Evolutionary conservation across 441 rosid genomes (phyloP), one percentile per base, ranked within the genome.

Genomic region (Adansonia gregorii): DNA sequence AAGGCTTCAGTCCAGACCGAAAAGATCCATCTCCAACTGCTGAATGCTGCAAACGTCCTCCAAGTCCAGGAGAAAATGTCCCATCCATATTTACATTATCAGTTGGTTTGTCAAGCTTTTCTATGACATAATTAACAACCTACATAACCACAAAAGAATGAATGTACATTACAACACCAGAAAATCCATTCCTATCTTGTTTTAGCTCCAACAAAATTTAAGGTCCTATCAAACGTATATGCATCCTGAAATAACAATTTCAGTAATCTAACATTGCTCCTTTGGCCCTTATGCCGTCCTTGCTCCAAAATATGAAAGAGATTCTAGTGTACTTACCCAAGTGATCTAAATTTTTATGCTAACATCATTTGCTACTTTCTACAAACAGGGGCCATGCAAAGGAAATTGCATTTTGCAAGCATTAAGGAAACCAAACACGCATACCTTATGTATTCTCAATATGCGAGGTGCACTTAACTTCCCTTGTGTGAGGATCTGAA

Each of bases 401-500:
- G n/a, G 69, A 59, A 59, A 56, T 68, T 45, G 39, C 31, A n/a
- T 61, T 64, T 54, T 65, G 6, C 56, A 31, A 8, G 27, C 3
- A 4, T 48, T 74, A 73, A 68, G 31, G 31, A 60, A 67, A 72
- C 17, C 17, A 74, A 73, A 71, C 86, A 35, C 12, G 27, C 63
- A 85, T 79, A 97, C 99, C 88, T 97, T 97, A 79, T 93, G 98
- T 84, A 97, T 89, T 87, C 97, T 91, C 89, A 97, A 84, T 85
- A 97, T 97, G 65, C 98, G 91, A 54, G 98, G 98, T 61, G 99
- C 99, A 86, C 99, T 97, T 66, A 97, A 86, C 83, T 97, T 97
- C 87, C 98, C 98, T 83, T 93, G 97, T 35, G 98, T 91, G 80
- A 91, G 91, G 78, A 92, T 91, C 87, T 90, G 98, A 75, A 86